Conservation (phyloP, 139 green algal genomes). For the Tetraselmis striata region DNA sequence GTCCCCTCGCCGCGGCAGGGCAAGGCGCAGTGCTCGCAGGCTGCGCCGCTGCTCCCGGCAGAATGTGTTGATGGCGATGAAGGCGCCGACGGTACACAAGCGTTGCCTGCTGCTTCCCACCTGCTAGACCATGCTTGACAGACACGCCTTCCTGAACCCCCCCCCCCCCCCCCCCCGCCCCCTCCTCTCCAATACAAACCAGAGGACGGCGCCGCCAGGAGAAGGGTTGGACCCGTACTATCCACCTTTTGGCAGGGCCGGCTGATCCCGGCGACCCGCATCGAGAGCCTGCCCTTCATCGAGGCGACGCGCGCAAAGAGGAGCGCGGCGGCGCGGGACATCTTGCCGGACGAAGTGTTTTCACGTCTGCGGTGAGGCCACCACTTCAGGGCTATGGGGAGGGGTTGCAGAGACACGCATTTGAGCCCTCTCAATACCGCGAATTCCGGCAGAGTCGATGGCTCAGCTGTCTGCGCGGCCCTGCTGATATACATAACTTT, state of each 20-base stretch:
- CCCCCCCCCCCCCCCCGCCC: too few species aligned
- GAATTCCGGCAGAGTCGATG: too few species aligned
- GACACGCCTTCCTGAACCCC: too few species aligned
- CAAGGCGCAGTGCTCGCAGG: not conserved
- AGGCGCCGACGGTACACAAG: not conserved
- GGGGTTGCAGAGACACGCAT: too few species aligned
- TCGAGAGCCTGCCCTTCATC: conserved; percentile 67
- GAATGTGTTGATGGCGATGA: not conserved
- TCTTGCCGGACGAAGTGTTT: conserved; percentile 66
- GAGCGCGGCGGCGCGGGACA: conserved; percentile 39
- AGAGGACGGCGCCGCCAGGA: not conserved
- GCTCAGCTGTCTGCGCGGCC: too few species aligned
- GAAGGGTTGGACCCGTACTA: not conserved
- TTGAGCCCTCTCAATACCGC: too few species aligned
- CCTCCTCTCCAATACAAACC: too few species aligned
- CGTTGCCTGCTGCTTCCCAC: too few species aligned
- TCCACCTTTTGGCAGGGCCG: conserved; percentile 38
- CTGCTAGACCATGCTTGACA: too few species aligned
- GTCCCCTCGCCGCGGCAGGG: too few species aligned
- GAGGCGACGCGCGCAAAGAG: conserved; percentile 46
- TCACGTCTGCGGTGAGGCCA: conserved; percentile 46
- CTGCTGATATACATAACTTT: too few species aligned
- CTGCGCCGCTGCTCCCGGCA: not conserved
- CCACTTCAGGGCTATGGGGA: too few species aligned
- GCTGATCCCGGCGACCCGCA: conserved; percentile 62